Conservation (phyloP, 208 protist species). For the Phytomonas francai region DNA sequence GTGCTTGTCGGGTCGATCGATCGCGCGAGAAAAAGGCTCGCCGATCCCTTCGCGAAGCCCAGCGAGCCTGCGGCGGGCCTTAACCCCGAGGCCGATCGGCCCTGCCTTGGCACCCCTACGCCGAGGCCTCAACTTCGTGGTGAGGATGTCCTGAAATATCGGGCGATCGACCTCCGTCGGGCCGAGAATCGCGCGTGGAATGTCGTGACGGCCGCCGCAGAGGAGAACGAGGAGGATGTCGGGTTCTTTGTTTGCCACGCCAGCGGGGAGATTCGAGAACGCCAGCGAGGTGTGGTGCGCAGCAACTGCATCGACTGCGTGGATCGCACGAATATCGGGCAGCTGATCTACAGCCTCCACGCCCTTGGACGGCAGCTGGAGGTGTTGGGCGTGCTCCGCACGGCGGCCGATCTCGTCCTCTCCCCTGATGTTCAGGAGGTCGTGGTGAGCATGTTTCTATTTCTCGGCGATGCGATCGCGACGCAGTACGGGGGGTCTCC, state of each 20-base stretch:
- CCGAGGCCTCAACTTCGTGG: neutral
- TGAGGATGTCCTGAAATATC: constrained; percentile 55
- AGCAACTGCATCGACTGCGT: constrained; percentile 98
- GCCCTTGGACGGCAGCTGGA: constrained; percentile 61
- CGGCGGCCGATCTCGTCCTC: constrained; percentile 22
- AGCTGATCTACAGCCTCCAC: constrained; percentile 90
- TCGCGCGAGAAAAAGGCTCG: neutral
- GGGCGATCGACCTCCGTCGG: constrained; percentile 77
- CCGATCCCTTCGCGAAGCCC: neutral
- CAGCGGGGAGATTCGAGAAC: constrained; percentile 4
- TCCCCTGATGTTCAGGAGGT: constrained; percentile 32
- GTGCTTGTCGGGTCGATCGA: constrained; percentile 36
- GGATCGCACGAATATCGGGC: constrained; percentile 95
- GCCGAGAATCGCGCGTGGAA: constrained; percentile 65
- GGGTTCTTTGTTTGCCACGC: constrained; percentile 37
- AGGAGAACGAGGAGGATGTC: constrained; percentile 28
- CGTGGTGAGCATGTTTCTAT: constrained; percentile 78
- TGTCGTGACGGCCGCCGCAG: constrained; percentile 42
- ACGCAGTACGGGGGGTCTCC: constrained; percentile 84
- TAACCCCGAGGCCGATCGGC: neutral
- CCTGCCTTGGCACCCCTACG: neutral
- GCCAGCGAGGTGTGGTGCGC: constrained; percentile 89
- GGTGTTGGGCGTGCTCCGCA: constrained; percentile 32
- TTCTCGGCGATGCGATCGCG: constrained; percentile 75
- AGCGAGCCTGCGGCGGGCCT: neutral